Base-by-base conservation (phyloP, 2,329 filamentous ascomycete species). In the Fusarium agapanthi region DNA sequence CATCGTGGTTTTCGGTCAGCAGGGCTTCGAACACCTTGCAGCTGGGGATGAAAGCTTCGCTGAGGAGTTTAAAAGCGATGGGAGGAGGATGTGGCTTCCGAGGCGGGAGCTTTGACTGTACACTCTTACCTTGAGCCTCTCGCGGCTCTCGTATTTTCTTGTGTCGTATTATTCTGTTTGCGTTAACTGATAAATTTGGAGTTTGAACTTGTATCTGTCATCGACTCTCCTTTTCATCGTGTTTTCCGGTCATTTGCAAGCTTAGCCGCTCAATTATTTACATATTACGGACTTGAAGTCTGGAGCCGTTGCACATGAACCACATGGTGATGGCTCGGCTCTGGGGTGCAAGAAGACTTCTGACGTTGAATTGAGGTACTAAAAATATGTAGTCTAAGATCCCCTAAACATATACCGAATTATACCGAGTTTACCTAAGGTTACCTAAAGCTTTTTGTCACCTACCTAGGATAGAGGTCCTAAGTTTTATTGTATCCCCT, bases 61-160 rank as follows among this genome's bases (percentile, higher is more conserved):
- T 41, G 45, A 32, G 61, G 63, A 61, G 64, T 61, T 62, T 48
- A 65, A 76, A 73, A 69, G 59, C 63, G 57, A 63, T 59, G 67
- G 45, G 55, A 20, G 56, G 48, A 67, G 45, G 48, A 55, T 28
- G 67, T 32, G 45, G 63, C 62, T 69, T 73, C 62, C 53, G 50
- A 65, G 43, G 67, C 63, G 61, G 65, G 54, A 53, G 54, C 65
- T 69, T 70, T 72, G 73, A 75, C 65, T 77, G 75, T 76, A 76
- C 64, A 76, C 75, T 77, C 71, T 69, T 66, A 69, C 61, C 69
- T 77, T 59, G 71, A 55, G 72, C 65, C 65, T 35, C 51, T 47
- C 32, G 45, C 30, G 67, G 53, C 73, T 74, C 69, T 65, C 60
- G 59, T 71, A 65, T 77, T 75, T 73, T 73, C 67, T 73, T 75